Evolutionary conservation across 768 basidiomycete species (phyloP), one percentile per base, ranked within the genome.

Genomic region (Calocybe cyanea): DNA sequence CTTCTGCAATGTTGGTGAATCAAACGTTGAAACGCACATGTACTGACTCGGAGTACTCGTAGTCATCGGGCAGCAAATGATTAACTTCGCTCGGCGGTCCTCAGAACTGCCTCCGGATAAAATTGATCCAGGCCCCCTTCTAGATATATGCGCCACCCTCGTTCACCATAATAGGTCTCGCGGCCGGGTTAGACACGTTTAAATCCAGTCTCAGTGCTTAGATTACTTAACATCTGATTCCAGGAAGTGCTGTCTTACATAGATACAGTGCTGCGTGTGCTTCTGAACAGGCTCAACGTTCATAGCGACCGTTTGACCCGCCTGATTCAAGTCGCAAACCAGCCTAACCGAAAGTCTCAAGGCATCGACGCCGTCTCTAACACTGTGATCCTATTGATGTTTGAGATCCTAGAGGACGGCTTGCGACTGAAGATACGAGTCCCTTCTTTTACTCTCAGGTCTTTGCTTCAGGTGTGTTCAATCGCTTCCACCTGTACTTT

Each of bases 1-100:
- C 63, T 81, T n/a, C 69, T 87, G 61, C 70, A 67, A 45, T 74
- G 87, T 85, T 50, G 51, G 80, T 59, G 13, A 14, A 38, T 8
- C 34, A 32, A 13, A 13, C n/a, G 8, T 28, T 30, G 4, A 13
- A 28, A 33, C 38, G n/a, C 4, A 18, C 31, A 46, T 14, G 36
- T 46, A 20, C 60, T 37, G 24, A 25, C 37, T n/a, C n/a, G n/a
- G n/a, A n/a, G n/a, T 35, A 1, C 17, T 37, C 24, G 11, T 55
- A 90, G 87, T 77, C 58, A 63, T 77, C 37, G 82, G 80, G 5
- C 68, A 75, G 33, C 74, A 77, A 34, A 65, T 87, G 10, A 71
- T 68, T 1, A 66, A 65, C 21, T 56, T 84, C 40, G 73, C 78
- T 35, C 76, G 83, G 5, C 76, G 80, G 24, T 68, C 75, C n/a